Conservation (phyloP, 2,329 filamentous ascomycete genomes). For the Scorias spongiosa region DNA sequence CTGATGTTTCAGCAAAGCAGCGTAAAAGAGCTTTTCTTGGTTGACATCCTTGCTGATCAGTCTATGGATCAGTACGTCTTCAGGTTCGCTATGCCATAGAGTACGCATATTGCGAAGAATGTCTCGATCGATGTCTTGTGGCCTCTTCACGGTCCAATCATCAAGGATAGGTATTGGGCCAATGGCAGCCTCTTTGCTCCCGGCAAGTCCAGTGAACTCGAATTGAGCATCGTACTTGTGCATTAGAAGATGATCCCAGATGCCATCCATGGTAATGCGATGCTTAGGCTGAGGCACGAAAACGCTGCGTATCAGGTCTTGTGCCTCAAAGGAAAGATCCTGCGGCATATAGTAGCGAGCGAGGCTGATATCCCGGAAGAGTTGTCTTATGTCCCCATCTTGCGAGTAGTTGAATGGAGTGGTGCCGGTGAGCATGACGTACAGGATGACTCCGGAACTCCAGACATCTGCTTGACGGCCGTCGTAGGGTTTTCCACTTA, state of each 20-base stretch:
- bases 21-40: constrained; percentile 89
- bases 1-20: constrained; percentile 64
- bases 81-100: constrained; percentile 75
- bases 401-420: constrained; percentile 62
- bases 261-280: constrained; percentile 63
- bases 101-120: constrained; percentile 75
- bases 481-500: constrained; percentile 60
- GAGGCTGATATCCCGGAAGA: constrained; percentile 44
- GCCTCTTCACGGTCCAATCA: constrained; percentile 46
- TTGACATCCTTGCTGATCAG: constrained; percentile 47
- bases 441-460: constrained; percentile 85
- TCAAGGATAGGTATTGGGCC: constrained; percentile 42
- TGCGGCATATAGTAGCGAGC: constrained; percentile 34
- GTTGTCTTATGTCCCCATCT: constrained; percentile 43
- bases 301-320: constrained; percentile 66
- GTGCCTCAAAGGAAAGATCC: constrained; percentile 47
- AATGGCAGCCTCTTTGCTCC: constrained; percentile 31
- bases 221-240: constrained; percentile 62
- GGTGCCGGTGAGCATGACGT: constrained; percentile 67
- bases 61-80: constrained; percentile 53
- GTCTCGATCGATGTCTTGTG: constrained; percentile 61
- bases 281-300: constrained; percentile 62
- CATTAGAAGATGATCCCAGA: constrained; percentile 79
- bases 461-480: constrained; percentile 84
- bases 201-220: constrained; percentile 46